Evolutionary conservation across 495 filamentous ascomycete genomes (phyloP).

Genomic region (Lepidopterella palustris): DNA sequence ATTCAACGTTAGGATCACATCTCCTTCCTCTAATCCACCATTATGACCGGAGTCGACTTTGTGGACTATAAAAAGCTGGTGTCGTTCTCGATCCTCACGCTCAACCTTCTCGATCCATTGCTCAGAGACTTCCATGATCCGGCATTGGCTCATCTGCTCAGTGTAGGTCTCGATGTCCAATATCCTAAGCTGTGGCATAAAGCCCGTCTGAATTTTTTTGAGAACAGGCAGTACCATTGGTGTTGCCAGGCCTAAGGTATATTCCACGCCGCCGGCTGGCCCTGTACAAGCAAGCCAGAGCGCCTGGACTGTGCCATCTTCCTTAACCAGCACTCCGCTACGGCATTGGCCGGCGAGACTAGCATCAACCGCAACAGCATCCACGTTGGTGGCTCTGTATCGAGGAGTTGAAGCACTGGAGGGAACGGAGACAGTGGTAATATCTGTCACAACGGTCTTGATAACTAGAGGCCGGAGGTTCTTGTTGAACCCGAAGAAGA

Average conservation of each 20-base stretch:
- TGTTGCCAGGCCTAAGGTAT: constrained; percentile 90
- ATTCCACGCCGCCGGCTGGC: constrained; percentile 90
- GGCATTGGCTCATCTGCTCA: constrained; percentile 91
- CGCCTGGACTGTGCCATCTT: constrained; percentile 88
- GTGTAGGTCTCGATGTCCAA: constrained; percentile 88
- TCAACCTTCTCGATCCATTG: constrained; percentile 88
- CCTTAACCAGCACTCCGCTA: constrained; percentile 80
- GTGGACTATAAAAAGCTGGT: constrained; percentile 96
- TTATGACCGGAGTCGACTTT: constrained; percentile 75
- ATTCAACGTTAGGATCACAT: constrained; percentile 87
- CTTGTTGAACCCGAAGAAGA: constrained; percentile 95
- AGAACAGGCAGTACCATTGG: constrained; percentile 81
- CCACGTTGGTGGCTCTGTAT: constrained; percentile 91
- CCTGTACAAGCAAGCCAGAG: constrained; percentile 95
- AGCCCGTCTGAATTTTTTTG: constrained; percentile 70
- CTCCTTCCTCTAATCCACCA: constrained; percentile 72
- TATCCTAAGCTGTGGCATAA: constrained; percentile 74
- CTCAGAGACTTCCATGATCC: constrained; percentile 93
- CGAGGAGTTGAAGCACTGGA: constrained; percentile 85
- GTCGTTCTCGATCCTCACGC: constrained; percentile 76
- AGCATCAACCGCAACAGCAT: constrained; percentile 95
- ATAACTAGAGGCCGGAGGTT: constrained; percentile 89
- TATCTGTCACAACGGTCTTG: constrained; percentile 91
- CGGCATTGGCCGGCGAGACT: constrained; percentile 84
- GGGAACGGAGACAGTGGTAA: constrained; percentile 93